A percentile compares a stretch with the other conserved stretches of the same genome.
Evolutionary conservation across 768 basidiomycete genomes (phyloP).

Genomic region (Leucocoprinus leucothites): DNA sequence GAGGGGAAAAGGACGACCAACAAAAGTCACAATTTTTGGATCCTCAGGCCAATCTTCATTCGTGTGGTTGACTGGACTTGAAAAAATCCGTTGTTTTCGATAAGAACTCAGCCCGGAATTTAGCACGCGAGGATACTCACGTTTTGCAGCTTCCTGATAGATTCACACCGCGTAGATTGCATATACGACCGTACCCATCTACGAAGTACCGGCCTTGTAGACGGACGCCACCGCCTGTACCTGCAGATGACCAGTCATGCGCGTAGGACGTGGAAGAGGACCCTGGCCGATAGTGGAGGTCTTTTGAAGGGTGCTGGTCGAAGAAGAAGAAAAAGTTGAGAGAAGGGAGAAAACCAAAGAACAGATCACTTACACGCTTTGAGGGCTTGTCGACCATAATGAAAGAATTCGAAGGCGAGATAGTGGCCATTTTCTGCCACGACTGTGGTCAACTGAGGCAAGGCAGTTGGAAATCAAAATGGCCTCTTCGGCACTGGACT

Average conservation of each 20-base stretch:
- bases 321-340: not conserved
- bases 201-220: constrained; percentile 79
- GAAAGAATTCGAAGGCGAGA: constrained; percentile 5
- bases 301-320: constrained; percentile 44
- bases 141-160: constrained; percentile 80
- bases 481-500: not conserved
- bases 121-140: constrained; percentile 41
- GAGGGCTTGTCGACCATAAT: constrained; percentile 6
- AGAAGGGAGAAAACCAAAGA: not conserved
- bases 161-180: constrained; percentile 82
- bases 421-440: not conserved
- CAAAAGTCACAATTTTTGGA: constrained; percentile 71
- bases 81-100: constrained; percentile 11
- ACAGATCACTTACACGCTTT: not conserved
- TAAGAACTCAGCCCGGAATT: too few species aligned
- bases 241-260: constrained; percentile 66
- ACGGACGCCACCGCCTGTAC: constrained; percentile 53
- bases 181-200: constrained; percentile 76
- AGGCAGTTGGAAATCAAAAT: not conserved
- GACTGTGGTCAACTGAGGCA: not conserved
- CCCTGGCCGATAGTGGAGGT: constrained; percentile 43
- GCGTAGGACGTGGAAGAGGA: constrained; percentile 48
- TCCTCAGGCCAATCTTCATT: constrained; percentile 66
- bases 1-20: constrained; percentile 88
- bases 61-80: constrained; percentile 67